phyloP scores from a whole-genome alignment of 805 yeast species.

The Candida mattraensis region DNA sequence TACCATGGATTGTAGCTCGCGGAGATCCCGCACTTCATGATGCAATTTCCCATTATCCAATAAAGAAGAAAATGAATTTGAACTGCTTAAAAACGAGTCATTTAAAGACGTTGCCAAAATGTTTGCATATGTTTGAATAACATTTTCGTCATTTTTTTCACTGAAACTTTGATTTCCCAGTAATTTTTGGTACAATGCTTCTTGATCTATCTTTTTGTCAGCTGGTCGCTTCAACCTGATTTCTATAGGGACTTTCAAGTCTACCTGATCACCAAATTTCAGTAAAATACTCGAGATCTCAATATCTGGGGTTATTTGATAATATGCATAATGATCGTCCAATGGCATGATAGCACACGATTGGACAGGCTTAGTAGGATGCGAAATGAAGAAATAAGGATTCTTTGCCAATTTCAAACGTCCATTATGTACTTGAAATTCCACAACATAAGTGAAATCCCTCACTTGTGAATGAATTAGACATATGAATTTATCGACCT shows the following conservation, averaged over 20 bases:
- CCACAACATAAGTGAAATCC: constrained; percentile 31
- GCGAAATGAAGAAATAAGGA: constrained; percentile 27
- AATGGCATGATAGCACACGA: constrained; percentile 12
- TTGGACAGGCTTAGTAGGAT: constrained; percentile 20
- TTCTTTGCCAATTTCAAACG: constrained; percentile 20
- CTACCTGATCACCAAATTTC: constrained; percentile 1
- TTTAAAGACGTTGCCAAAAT: constrained; percentile 15
- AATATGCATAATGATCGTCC: constrained; percentile 7
- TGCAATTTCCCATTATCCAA: constrained; percentile 4
- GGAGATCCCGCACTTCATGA: constrained; percentile 18
- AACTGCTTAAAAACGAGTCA: constrained; percentile 5
- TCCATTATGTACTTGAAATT: constrained; percentile 27
- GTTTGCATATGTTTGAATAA: constrained; percentile 29
- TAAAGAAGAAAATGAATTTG: constrained; percentile 2
- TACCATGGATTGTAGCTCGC: constrained; percentile 37
- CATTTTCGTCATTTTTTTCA: constrained; percentile 11
- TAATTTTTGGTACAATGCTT: too few relatives aligned
- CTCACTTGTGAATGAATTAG: constrained; percentile 30
- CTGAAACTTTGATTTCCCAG: too few relatives aligned
- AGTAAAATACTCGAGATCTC: constrained; percentile 23
- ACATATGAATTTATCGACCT: constrained; percentile 20
- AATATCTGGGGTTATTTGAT: constrained; percentile 17
- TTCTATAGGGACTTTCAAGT: neutral
- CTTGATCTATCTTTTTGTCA: too few relatives aligned
- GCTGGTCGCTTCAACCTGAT: too few relatives aligned